Evolutionary conservation across 305 asterid genomes (phyloP), one percentile per base, ranked within the genome.

Genomic region (Ilex paraguariensis): DNA sequence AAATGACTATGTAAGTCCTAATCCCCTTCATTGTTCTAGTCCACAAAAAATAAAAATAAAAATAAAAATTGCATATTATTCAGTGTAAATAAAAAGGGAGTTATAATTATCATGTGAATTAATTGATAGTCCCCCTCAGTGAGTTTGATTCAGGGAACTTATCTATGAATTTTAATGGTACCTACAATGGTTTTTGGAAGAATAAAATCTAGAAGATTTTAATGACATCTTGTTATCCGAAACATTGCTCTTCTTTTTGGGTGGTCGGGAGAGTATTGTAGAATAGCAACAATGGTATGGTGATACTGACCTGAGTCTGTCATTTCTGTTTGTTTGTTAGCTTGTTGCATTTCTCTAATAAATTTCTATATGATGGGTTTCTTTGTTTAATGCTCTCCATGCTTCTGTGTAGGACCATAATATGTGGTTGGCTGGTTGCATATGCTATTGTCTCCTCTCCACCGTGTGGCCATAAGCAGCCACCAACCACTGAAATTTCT

Each of bases 321-420:
- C 56, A 69, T 70, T 63, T 68, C 66, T 70, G 72, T 45, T 67
- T 70, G 72, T 45, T 60, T 66, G 75, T 72, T 77, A 49, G 48
- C 76, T 82, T 77, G 81, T 79, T 74, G 67, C 51, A 69, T 79
- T 79, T 66, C 59, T 53, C 31, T 21, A 21, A 21, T 21, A 21
- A 67, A 54, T 51, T 71, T 80, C 66, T 77, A 68, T 77, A 77
- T 57, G 66, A 15, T 61, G 82, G 90, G 95, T 65, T 87, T 81
- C 68, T 73, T 49, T 42, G 77, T 64, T 78, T 69, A 77, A 64
- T 83, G 84, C 81, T 39, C 15, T 69, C 80, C 80, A 70, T 80
- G 73, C 76, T 67, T 62, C 61, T 72, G 13, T 56, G 81, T 73
- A 72, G 89, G 91, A 56, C 91, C 87, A 73, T 74, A 66, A 42